A percentile compares a stretch with the other conserved stretches of the same genome.
These are phyloP conservation scores for Komagataella ulmi DNA, from an alignment of 805 yeast species.

Conservation along the genomic window DNA sequence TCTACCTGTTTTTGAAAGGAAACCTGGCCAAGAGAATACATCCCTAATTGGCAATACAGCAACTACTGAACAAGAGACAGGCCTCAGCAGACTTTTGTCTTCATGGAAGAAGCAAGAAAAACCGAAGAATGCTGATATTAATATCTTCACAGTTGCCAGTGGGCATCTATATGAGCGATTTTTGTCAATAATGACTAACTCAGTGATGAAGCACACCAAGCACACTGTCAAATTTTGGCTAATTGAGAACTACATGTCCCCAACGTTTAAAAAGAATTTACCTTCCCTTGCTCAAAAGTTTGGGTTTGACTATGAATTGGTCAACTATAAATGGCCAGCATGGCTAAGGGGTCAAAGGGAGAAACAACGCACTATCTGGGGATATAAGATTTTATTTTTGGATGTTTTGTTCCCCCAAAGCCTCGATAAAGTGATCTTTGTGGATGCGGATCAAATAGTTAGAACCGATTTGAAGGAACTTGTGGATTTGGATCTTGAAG, in stretches of 20 bases:
- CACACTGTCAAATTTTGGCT: slow-evolving; percentile 75
- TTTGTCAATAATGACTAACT: slow-evolving; percentile 64
- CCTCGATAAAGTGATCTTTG: slow-evolving; percentile 64
- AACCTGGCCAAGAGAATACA: slow-evolving; percentile 9
- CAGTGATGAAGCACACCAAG: slow-evolving; percentile 54
- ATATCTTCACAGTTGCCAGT: slow-evolving; percentile 72
- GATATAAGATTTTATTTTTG: slow-evolving; percentile 72
- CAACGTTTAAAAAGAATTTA: slow-evolving; percentile 47
- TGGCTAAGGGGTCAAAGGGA: slow-evolving; percentile 78
- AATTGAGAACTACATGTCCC: slow-evolving; percentile 68
- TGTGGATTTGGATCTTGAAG: slow-evolving; percentile 54
- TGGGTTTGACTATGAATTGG: slow-evolving; percentile 58
- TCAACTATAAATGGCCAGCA: slow-evolving; percentile 87
- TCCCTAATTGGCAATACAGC: background rate
- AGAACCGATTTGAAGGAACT: slow-evolving; percentile 64
- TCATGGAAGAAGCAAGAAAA: slow-evolving; percentile 2
- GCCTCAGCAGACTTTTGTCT: background rate
- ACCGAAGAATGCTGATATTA: slow-evolving; percentile 43
- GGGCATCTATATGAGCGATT: slow-evolving; percentile 72
- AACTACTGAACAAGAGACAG: background rate
- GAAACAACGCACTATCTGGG: slow-evolving; percentile 74
- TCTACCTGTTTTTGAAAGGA: slow-evolving; percentile 30
- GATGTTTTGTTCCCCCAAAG: slow-evolving; percentile 81
- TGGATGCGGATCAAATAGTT: slow-evolving; percentile 77
- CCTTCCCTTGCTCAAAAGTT: slow-evolving; percentile 43